Evolutionary conservation across 2,329 filamentous ascomycete species (phyloP).

Genomic region (Fusarium duplospermum): DNA sequence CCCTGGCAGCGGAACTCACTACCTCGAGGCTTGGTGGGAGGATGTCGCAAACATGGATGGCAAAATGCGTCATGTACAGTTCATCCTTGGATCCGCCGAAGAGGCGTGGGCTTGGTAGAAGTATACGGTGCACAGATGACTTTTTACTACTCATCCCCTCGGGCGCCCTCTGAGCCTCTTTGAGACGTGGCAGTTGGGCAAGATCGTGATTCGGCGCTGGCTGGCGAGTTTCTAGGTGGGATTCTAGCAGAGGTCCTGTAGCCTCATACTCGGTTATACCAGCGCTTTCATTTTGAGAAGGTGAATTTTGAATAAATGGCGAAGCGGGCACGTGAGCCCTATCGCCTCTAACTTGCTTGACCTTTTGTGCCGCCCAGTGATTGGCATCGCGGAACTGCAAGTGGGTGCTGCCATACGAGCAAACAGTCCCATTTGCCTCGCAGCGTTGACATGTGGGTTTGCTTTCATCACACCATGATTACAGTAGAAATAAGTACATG

Average conservation of each 20-base stretch:
- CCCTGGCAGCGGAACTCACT: not conserved
- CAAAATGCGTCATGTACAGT: not conserved
- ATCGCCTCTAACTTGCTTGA: not conserved
- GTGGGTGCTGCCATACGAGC: not conserved
- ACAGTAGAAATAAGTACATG: not conserved
- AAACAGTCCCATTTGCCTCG: not conserved
- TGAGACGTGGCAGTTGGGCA: not conserved
- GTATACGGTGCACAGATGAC: not conserved
- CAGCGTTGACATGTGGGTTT: not conserved
- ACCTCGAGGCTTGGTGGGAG: not conserved
- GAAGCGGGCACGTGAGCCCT: not conserved
- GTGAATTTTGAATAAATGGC: not conserved
- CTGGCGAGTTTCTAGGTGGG: not conserved
- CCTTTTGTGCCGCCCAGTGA: not conserved
- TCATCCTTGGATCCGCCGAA: not conserved
- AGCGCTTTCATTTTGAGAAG: not conserved
- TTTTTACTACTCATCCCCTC: fast-evolving
- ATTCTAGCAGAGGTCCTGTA: not conserved
- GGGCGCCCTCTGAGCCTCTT: not conserved
- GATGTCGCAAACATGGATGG: not conserved
- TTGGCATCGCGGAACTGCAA: not conserved
- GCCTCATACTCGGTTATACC: not conserved
- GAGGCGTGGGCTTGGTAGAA: not conserved
- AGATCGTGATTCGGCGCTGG: not conserved
- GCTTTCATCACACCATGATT: not conserved